Conservation (phyloP, 1,284 basidiomycete genomes). For the Ceratobasidium sp. region DNA sequence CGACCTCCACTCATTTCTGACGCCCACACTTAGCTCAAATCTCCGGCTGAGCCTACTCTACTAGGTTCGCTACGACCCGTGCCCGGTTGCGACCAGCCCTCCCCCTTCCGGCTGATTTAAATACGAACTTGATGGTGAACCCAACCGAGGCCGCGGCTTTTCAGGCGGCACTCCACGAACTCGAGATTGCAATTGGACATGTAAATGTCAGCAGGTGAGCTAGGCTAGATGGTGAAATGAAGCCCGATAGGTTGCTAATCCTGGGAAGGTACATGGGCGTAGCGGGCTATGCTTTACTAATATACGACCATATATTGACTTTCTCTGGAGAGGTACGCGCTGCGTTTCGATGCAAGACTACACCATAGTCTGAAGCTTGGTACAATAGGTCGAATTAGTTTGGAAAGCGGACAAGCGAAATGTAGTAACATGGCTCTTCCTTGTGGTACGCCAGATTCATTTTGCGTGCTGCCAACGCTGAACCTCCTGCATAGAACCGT, state of each 20-base stretch:
- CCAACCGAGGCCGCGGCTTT: slow-evolving; percentile 21
- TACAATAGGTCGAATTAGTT: slow-evolving; percentile 42
- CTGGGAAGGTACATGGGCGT: slow-evolving; percentile 36
- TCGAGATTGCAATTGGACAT: slow-evolving; percentile 24
- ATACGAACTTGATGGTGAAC: slow-evolving; percentile 26
- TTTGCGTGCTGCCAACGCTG: slow-evolving; percentile 3
- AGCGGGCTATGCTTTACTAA: slow-evolving; percentile 43
- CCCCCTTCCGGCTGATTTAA: no score
- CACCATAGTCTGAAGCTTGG: background rate
- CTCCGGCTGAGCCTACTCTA: no score
- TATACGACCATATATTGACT: slow-evolving; percentile 48
- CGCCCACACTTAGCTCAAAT: no score
- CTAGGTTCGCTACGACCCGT: no score
- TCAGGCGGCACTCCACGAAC: slow-evolving; percentile 33
- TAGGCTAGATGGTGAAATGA: slow-evolving; percentile 13
- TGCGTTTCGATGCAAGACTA: background rate
- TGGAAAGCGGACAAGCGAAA: slow-evolving; percentile 46
- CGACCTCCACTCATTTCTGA: no score
- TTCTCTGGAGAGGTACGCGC: slow-evolving; percentile 39
- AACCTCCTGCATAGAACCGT: slow-evolving; percentile 33
- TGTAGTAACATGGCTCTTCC: slow-evolving; percentile 39
- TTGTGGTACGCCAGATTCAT: slow-evolving; percentile 19
- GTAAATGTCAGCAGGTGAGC: slow-evolving; percentile 36
- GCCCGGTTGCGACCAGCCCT: no score
- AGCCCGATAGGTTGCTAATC: slow-evolving; percentile 5